Evolutionary conservation across 2,329 filamentous ascomycete species (phyloP).

Genomic region (Bipolaris victoriae): DNA sequence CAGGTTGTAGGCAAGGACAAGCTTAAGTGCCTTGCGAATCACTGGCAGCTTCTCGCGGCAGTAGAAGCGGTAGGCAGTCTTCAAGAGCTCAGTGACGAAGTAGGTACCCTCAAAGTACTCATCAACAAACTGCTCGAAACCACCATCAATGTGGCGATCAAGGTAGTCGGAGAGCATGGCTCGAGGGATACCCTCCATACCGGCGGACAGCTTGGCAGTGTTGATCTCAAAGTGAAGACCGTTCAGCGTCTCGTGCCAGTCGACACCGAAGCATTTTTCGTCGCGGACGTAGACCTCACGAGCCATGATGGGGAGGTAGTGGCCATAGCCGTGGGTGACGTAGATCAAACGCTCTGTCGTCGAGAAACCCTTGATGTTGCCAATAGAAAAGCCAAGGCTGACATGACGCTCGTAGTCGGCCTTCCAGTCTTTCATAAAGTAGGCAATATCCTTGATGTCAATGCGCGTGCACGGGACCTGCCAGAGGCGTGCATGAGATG

Average conservation of each 20-base stretch:
- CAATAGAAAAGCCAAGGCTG: slow-evolving; percentile 84
- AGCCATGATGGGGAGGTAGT: slow-evolving; percentile 89
- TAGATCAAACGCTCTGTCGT: slow-evolving; percentile 72
- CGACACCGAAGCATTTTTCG: slow-evolving; percentile 88
- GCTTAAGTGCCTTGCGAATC: slow-evolving; percentile 92
- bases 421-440: slow-evolving; percentile 99
- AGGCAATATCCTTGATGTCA: slow-evolving; percentile 97
- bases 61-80: slow-evolving; percentile 94
- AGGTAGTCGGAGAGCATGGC: slow-evolving; percentile 87
- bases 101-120: slow-evolving; percentile 95
- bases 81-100: slow-evolving; percentile 94
- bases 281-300: slow-evolving; percentile 92
- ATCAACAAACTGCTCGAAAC: slow-evolving; percentile 91
- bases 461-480: slow-evolving; percentile 97
- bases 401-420: slow-evolving; percentile 94
- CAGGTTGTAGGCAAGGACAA: slow-evolving; percentile 93
- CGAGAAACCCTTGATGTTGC: slow-evolving; percentile 88
- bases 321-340: slow-evolving; percentile 96
- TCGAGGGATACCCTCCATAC: slow-evolving; percentile 83
- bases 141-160: slow-evolving; percentile 90
- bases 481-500: slow-evolving; percentile 93
- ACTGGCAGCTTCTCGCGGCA: slow-evolving; percentile 85
- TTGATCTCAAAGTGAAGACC: slow-evolving; percentile 83
- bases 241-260: slow-evolving; percentile 86
- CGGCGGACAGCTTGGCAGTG: slow-evolving; percentile 87